Evolutionary conservation across 2,329 filamentous ascomycete species (phyloP).

Genomic region (Fusarium agapanthi): DNA sequence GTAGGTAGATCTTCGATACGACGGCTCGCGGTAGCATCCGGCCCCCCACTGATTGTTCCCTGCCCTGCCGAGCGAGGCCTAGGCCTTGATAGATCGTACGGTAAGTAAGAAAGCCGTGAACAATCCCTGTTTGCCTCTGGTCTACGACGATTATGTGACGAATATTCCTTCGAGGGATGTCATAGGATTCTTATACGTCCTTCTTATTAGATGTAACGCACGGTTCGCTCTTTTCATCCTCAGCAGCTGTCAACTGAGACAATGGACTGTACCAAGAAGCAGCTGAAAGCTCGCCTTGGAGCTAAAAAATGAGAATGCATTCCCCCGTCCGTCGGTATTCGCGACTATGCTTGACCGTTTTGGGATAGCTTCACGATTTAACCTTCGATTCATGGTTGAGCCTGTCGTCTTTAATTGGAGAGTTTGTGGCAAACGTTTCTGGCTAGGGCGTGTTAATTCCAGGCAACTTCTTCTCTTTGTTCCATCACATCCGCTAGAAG

Average conservation of each 20-base stretch:
- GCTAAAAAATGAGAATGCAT: background rate
- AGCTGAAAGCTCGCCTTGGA: background rate
- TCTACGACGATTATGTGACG: background rate
- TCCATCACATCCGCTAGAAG: background rate
- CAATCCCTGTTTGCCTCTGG: background rate
- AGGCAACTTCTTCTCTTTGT: background rate
- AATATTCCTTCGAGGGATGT: background rate
- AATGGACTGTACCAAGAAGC: background rate
- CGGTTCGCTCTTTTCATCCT: background rate
- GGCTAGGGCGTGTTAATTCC: background rate
- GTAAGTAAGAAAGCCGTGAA: background rate
- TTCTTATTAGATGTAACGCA: background rate
- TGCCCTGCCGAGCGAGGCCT: background rate
- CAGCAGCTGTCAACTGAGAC: background rate
- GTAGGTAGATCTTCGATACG: constrained; percentile 8
- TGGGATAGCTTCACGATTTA: constrained; percentile 10
- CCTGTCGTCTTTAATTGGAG: constrained; percentile 9
- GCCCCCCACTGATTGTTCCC: background rate
- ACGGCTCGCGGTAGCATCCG: background rate
- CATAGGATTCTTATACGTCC: background rate
- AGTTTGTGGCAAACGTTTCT: constrained; percentile 7
- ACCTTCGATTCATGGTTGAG: constrained; percentile 10
- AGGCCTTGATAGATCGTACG: background rate
- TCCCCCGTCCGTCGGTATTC: constrained; percentile 3
- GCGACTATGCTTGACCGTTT: constrained; percentile 13